Evolutionary conservation across 306 rosid species (phyloP).

Genomic region (Casuarina equisetifolia): DNA sequence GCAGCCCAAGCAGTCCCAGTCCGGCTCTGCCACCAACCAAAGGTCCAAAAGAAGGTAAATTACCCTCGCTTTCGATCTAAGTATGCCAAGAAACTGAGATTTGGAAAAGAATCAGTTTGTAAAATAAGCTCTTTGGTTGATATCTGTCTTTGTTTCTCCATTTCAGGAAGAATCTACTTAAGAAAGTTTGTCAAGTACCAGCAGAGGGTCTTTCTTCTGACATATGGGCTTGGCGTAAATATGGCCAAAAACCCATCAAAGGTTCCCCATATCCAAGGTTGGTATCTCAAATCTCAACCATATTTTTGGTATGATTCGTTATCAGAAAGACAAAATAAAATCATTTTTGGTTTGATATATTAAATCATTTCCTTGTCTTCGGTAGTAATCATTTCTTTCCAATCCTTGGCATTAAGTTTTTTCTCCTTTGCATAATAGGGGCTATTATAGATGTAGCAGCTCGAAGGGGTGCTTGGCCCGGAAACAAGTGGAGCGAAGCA

Average conservation of each 20-base stretch:
- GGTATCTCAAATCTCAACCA: neutral
- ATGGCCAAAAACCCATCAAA: slow-evolving; percentile 96
- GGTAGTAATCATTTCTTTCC: neutral
- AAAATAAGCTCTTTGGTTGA: slow-evolving; percentile 8
- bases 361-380: neutral
- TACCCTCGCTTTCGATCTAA: slow-evolving; percentile 1
- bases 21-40: slow-evolving; percentile 42
- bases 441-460: slow-evolving; percentile 95
- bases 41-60: slow-evolving; percentile 82
- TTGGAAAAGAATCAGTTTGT: slow-evolving; percentile 19
- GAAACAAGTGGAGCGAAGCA: slow-evolving; percentile 89
- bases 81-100: slow-evolving; percentile 6
- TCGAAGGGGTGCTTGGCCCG: slow-evolving; percentile 97
- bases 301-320: neutral
- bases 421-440: slow-evolving; percentile 51
- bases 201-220: slow-evolving; percentile 89
- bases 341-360: neutral
- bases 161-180: slow-evolving; percentile 81
- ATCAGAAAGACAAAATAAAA: neutral
- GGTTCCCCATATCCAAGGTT: slow-evolving; percentile 99
- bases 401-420: neutral
- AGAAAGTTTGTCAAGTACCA: slow-evolving; percentile 87
- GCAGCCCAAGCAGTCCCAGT: slow-evolving; percentile 36
- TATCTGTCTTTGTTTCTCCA: slow-evolving; percentile 7
- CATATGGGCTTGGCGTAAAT: slow-evolving; percentile 97